A percentile compares a stretch with the other conserved stretches of the same genome.
Conservation (phyloP, 2,329 filamentous ascomycete genomes). For the Xylaria sp. region DNA sequence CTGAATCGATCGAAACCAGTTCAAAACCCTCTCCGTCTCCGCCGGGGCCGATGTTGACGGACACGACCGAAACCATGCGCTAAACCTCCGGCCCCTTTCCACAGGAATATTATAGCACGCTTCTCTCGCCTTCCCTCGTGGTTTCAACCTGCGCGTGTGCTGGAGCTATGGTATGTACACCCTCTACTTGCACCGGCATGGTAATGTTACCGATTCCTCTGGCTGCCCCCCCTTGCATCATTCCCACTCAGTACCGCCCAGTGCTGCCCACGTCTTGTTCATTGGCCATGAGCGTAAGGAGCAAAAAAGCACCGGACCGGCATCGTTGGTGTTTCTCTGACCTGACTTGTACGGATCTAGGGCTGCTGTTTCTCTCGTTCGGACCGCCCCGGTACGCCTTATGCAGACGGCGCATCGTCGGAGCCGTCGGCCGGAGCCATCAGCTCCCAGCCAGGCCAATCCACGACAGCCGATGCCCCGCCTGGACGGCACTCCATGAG, state of each 20-base stretch:
- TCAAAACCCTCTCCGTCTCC: neutral
- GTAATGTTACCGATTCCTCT: neutral
- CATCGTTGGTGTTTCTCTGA: conserved; percentile 13
- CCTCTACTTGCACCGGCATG: neutral
- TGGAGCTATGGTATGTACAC: conserved; percentile 33
- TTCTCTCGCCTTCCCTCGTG: conserved; percentile 18
- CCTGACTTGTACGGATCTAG: conserved; percentile 50
- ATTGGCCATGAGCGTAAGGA: conserved; percentile 4
- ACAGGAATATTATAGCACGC: conserved; percentile 19
- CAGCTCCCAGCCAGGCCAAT: conserved; percentile 55
- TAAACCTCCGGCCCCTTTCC: conserved; percentile 23
- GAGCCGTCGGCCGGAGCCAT: conserved; percentile 66
- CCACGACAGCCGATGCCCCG: conserved; percentile 48
- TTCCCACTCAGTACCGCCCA: neutral
- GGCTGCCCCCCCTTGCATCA: neutral
- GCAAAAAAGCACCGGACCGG: neutral
- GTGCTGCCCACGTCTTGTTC: neutral
- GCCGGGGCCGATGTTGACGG: conserved; percentile 14
- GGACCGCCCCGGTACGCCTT: conserved; percentile 64
- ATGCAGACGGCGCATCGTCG: conserved; percentile 56
- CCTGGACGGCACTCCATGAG: conserved; percentile 36
- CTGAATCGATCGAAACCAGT: neutral
- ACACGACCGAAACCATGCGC: conserved; percentile 32
- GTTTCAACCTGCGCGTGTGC: conserved; percentile 14
- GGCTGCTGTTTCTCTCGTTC: conserved; percentile 69